These are phyloP conservation scores for Pseudogymnoascus sp. DNA, from an alignment of 2,329 filamentous ascomycete genomes.

Conservation along the genomic window DNA sequence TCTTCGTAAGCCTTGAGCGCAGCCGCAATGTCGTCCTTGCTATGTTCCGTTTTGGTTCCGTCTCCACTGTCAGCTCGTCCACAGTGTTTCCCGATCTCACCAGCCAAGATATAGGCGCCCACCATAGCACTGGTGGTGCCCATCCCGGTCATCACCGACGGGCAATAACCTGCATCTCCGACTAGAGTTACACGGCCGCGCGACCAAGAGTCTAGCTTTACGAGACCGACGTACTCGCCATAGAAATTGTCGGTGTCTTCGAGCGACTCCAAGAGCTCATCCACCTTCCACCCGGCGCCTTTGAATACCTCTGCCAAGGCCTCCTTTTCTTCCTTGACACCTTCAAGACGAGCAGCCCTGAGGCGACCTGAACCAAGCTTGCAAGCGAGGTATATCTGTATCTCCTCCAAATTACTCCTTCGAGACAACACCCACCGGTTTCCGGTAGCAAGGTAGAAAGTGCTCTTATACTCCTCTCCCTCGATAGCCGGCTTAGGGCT, in stretches of 20 bases:
- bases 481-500: slow-evolving; percentile 24
- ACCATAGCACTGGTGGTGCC: slow-evolving; percentile 43
- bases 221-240: slow-evolving; percentile 36
- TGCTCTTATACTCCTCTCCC: slow-evolving; percentile 32
- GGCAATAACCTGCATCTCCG: slow-evolving; percentile 48
- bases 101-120: slow-evolving; percentile 50
- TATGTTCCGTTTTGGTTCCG: slow-evolving; percentile 22
- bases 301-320: slow-evolving; percentile 33
- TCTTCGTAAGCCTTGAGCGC: slow-evolving; percentile 39
- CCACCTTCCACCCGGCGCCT: slow-evolving; percentile 39
- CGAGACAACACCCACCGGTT: slow-evolving; percentile 36
- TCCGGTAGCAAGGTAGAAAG: slow-evolving; percentile 31
- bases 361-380: slow-evolving; percentile 23
- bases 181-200: slow-evolving; percentile 42
- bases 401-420: slow-evolving; percentile 30
- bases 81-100: slow-evolving; percentile 35
- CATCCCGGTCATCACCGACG: slow-evolving; percentile 42
- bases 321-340: slow-evolving; percentile 33
- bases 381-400: slow-evolving; percentile 35
- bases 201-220: slow-evolving; percentile 38
- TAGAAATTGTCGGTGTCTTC: slow-evolving; percentile 39
- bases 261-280: slow-evolving; percentile 38
- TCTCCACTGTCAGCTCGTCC: not conserved
- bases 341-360: slow-evolving; percentile 24
- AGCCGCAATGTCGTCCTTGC: slow-evolving; percentile 41